phyloP scores from a whole-genome alignment of 148 eudicot genomes.

The Dianthus caryophyllus region DNA sequence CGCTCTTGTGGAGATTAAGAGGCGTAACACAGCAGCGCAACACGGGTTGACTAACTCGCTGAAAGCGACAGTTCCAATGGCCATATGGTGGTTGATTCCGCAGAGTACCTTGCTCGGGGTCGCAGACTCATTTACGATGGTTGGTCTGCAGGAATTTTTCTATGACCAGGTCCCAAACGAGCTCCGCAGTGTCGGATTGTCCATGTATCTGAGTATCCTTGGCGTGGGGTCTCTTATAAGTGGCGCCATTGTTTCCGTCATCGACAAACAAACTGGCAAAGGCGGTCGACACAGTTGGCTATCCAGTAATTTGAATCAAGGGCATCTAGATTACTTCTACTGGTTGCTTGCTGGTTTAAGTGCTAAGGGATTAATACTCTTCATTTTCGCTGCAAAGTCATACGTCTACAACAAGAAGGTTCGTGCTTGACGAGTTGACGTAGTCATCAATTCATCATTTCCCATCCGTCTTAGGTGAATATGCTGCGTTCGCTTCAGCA shows the following conservation, averaged over 20 bases:
- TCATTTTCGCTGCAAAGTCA: slow-evolving; percentile 25
- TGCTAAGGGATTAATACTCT: slow-evolving; percentile 19
- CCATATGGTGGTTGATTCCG: slow-evolving; percentile 63
- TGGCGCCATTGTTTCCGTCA: slow-evolving; percentile 40
- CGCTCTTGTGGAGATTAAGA: slow-evolving; percentile 44
- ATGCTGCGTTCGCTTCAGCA: no score
- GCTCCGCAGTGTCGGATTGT: slow-evolving; percentile 48
- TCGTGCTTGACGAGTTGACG: background rate
- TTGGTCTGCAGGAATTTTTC: slow-evolving; percentile 71
- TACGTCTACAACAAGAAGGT: slow-evolving; percentile 22
- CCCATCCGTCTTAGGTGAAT: no score
- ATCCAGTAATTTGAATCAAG: slow-evolving; percentile 40
- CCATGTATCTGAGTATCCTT: slow-evolving; percentile 49
- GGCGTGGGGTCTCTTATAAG: slow-evolving; percentile 61
- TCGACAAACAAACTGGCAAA: slow-evolving; percentile 35
- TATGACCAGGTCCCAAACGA: slow-evolving; percentile 55
- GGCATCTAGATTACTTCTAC: slow-evolving; percentile 50
- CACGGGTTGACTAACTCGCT: slow-evolving; percentile 43
- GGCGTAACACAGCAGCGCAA: slow-evolving; percentile 33
- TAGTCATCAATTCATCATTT: no score
- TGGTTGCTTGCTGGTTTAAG: slow-evolving; percentile 38
- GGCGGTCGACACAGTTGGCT: slow-evolving; percentile 38
- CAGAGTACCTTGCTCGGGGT: slow-evolving; percentile 46
- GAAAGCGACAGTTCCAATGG: slow-evolving; percentile 45
- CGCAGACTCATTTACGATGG: slow-evolving; percentile 40